phyloP scores from a whole-genome alignment of 2,329 filamentous ascomycete genomes.

The Aspergillus tanneri region DNA sequence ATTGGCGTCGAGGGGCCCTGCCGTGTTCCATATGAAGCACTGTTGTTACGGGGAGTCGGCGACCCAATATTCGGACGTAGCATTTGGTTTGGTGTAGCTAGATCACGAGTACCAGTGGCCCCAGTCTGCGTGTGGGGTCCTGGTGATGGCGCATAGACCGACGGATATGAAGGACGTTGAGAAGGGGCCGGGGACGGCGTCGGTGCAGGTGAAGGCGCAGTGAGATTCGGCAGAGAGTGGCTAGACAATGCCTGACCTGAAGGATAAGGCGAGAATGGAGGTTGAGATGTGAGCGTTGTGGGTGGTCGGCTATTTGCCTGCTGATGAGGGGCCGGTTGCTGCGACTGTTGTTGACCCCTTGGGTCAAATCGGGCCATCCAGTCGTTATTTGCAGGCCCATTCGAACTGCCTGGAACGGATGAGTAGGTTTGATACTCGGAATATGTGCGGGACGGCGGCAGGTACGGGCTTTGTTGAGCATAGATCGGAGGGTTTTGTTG shows the following conservation, averaged over 20 bases:
- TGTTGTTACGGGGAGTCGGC: slow-evolving; percentile 32
- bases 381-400: slow-evolving; percentile 35
- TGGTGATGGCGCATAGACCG: slow-evolving; percentile 31
- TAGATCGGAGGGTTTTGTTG: slow-evolving; percentile 31
- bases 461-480: slow-evolving; percentile 28
- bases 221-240: slow-evolving; percentile 25
- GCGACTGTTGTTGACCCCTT: slow-evolving; percentile 34
- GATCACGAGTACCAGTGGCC: slow-evolving; percentile 31
- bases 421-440: slow-evolving; percentile 35
- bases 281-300: slow-evolving; percentile 25
- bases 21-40: slow-evolving; percentile 32
- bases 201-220: slow-evolving; percentile 36
- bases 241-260: slow-evolving; percentile 26
- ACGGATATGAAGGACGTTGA: slow-evolving; percentile 32
- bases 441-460: slow-evolving; percentile 32
- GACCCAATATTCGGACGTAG: slow-evolving; percentile 30
- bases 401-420: slow-evolving; percentile 25
- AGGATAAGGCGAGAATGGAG: slow-evolving; percentile 32
- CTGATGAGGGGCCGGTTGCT: slow-evolving; percentile 24
- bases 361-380: slow-evolving; percentile 47
- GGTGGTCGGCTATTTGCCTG: slow-evolving; percentile 24
- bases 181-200: slow-evolving; percentile 32
- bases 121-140: slow-evolving; percentile 25
- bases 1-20: slow-evolving; percentile 33
- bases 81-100: slow-evolving; percentile 25